phyloP scores from a whole-genome alignment of 1,139 yeast genomes.

The Pichia norvegensis region DNA sequence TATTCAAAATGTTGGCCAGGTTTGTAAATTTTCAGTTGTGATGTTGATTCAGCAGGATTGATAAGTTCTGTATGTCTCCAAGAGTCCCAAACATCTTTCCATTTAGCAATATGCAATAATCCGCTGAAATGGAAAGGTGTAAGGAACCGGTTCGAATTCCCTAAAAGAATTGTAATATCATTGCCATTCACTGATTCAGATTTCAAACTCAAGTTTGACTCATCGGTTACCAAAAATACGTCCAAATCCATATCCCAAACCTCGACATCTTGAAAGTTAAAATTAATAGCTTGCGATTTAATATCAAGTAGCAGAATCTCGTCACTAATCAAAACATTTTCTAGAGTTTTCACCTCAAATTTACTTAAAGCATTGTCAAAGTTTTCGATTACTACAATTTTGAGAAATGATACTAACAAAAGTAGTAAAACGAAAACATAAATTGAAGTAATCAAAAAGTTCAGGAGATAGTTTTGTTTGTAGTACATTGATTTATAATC shows the following conservation, averaged over 20 bases:
- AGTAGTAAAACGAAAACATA: conserved; percentile 14
- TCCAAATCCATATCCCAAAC: conserved; percentile 68
- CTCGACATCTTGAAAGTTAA: conserved; percentile 67
- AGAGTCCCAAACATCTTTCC: conserved; percentile 32
- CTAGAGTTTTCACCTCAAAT: conserved; percentile 53
- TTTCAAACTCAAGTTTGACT: conserved; percentile 5
- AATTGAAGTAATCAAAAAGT: conserved; percentile 13
- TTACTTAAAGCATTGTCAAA: conserved; percentile 37
- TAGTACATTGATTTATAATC: conserved; percentile 25
- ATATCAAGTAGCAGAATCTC: conserved; percentile 79
- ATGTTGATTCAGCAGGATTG: conserved; percentile 39
- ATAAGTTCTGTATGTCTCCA: conserved; percentile 38
- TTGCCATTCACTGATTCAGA: conserved; percentile 3
- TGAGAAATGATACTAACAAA: conserved; percentile 13
- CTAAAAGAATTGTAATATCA: conserved; percentile 57
- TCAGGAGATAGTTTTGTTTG: conserved; percentile 20
- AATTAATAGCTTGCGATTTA: conserved; percentile 67
- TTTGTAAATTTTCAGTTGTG: conserved; percentile 59
- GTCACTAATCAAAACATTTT: conserved; percentile 68
- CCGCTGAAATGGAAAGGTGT: conserved; percentile 70
- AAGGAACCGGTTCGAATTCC: conserved; percentile 58
- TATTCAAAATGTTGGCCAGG: conserved; percentile 54
- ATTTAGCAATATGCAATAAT: conserved; percentile 19
- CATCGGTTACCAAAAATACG: conserved; percentile 47
- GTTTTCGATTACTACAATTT: conserved; percentile 22